Evolutionary conservation across 169 alveolate species (phyloP).

Genomic region (Pseudocohnilembus persalinus): DNA sequence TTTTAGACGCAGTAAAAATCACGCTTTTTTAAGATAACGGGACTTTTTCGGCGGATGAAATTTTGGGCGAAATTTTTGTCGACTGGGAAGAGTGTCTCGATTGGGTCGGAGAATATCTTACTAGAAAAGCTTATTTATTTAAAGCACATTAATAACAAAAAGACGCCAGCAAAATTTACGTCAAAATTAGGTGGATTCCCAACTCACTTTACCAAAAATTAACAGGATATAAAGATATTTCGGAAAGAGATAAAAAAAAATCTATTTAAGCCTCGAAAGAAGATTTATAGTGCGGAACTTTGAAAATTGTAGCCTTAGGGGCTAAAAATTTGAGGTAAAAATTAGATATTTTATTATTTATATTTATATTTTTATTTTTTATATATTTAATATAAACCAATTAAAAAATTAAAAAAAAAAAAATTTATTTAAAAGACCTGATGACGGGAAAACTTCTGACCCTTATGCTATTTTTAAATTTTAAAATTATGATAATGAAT

Average conservation of each 20-base stretch:
- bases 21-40: constrained; percentile 25
- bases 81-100: constrained; percentile 42
- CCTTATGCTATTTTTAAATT: background rate
- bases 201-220: constrained; percentile 24
- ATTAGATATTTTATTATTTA: too few relatives aligned
- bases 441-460: background rate
- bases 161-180: constrained; percentile 22
- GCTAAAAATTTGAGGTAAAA: constrained; percentile 36
- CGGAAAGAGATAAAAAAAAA: constrained; percentile 21
- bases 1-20: constrained; percentile 13
- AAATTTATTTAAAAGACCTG: too few relatives aligned
- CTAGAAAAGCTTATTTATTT: constrained; percentile 18
- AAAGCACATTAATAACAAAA: background rate
- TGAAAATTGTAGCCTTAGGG: constrained; percentile 24
- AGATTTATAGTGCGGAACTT: constrained; percentile 31
- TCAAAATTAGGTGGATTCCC: constrained; percentile 41
- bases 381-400: too few relatives aligned
- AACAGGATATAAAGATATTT: constrained; percentile 22
- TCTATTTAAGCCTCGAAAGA: constrained; percentile 16
- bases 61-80: constrained; percentile 28
- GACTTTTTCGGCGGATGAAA: constrained; percentile 4
- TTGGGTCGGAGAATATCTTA: constrained; percentile 30
- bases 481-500: background rate
- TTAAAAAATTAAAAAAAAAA: too few relatives aligned
- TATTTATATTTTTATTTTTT: too few relatives aligned